phyloP scores from a whole-genome alignment of 306 rosid species.

The Quercus suber region DNA sequence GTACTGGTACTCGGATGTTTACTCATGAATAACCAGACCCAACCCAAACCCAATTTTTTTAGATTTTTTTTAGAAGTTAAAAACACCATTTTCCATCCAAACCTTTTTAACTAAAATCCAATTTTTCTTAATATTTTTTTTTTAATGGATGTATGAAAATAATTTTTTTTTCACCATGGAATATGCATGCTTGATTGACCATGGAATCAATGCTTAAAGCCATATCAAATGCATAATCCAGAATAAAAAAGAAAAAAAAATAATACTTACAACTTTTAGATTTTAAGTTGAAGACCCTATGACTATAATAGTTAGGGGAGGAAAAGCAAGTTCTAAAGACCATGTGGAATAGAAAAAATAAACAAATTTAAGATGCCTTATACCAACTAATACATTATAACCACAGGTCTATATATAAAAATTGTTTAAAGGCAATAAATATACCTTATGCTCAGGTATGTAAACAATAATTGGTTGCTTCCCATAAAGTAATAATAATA shows the following conservation, averaged over 20 bases:
- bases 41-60: too few species aligned
- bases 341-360: neutral
- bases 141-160: too few species aligned
- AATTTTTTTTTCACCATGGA: too few species aligned
- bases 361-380: neutral
- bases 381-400: constrained; percentile 2
- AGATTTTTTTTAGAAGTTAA: too few species aligned
- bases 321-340: too few species aligned
- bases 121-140: too few species aligned
- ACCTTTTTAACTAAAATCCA: too few species aligned
- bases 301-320: neutral
- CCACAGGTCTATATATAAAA: neutral
- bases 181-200: neutral
- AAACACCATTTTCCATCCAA: too few species aligned
- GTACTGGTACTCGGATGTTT: too few species aligned
- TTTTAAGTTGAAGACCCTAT: neutral
- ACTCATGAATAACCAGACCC: too few species aligned
- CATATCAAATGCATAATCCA: neutral
- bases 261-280: neutral
- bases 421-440: constrained; percentile 14
- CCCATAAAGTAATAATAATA: constrained; percentile 1
- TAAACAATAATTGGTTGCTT: constrained; percentile 78
- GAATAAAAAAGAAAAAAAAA: neutral
- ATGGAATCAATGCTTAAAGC: neutral
- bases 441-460: constrained; percentile 96